Conservation (phyloP, 176 grass and related monocot genomes). For the Leersia perrieri region DNA sequence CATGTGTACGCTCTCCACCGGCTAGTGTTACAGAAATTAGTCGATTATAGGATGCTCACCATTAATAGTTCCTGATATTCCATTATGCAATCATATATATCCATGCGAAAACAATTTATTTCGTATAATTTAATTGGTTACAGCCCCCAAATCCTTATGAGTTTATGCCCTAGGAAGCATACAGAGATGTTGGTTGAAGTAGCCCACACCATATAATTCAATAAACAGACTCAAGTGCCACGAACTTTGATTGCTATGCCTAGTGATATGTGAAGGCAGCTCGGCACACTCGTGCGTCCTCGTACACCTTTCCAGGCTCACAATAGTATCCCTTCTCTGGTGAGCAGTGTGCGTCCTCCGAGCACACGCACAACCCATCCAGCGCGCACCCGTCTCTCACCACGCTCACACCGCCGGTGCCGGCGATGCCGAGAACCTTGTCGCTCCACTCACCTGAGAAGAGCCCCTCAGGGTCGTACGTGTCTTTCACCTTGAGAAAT, state of each 20-base stretch:
- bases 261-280: background rate
- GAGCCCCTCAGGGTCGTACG: slow-evolving; percentile 31
- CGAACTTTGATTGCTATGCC: background rate
- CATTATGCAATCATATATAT: background rate
- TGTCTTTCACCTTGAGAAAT: slow-evolving; percentile 39
- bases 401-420: slow-evolving; percentile 23
- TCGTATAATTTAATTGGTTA: no score
- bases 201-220: background rate
- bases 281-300: slow-evolving; percentile 54
- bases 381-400: slow-evolving; percentile 52
- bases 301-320: slow-evolving; percentile 44
- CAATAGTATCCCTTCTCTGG: slow-evolving; percentile 47
- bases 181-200: no score
- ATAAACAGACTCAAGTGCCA: background rate
- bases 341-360: slow-evolving; percentile 44
- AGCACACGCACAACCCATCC: slow-evolving; percentile 60
- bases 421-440: slow-evolving; percentile 30
- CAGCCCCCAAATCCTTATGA: no score
- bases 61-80: background rate
- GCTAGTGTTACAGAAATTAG: no score
- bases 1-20: no score
- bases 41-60: no score
- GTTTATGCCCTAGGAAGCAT: no score
- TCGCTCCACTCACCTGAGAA: slow-evolving; percentile 56
- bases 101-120: background rate